Percentiles rank a stretch among this genome's conserved stretches.
phyloP scores from a whole-genome alignment of 2,329 filamentous ascomycete species.

The Pseudocercospora fijiensis region DNA sequence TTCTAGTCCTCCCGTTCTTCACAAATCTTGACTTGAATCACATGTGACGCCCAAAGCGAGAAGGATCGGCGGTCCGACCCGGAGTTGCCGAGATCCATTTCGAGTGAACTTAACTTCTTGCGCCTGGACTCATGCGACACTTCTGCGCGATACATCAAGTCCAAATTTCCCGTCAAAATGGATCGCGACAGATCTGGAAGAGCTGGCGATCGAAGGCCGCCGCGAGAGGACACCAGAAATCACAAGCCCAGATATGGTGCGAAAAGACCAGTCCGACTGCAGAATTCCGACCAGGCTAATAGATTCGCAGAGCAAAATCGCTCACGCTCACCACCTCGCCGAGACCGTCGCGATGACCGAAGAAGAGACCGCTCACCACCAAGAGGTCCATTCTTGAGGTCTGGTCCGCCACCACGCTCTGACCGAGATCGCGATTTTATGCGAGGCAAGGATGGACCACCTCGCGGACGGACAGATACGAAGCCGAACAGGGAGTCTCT shows the following conservation, averaged over 20 bases:
- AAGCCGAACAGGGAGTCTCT: slow-evolving; percentile 13
- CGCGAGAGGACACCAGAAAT: slow-evolving; percentile 30
- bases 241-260: slow-evolving; percentile 32
- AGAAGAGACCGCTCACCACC: slow-evolving; percentile 33
- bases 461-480: slow-evolving; percentile 15
- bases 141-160: background rate
- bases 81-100: background rate
- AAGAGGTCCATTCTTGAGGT: slow-evolving; percentile 20
- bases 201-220: slow-evolving; percentile 29
- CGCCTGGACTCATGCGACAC: background rate
- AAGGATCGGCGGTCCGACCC: background rate
- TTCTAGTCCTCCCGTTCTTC: background rate
- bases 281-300: slow-evolving; percentile 17
- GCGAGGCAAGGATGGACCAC: slow-evolving; percentile 18
- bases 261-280: background rate
- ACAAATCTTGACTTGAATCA: background rate
- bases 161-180: slow-evolving; percentile 18
- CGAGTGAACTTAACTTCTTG: background rate
- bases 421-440: slow-evolving; percentile 27
- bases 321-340: slow-evolving; percentile 35
- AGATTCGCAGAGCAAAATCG: slow-evolving; percentile 30
- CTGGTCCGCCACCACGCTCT: slow-evolving; percentile 23
- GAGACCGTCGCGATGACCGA: slow-evolving; percentile 34
- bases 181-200: slow-evolving; percentile 28
- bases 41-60: background rate